phyloP scores from a whole-genome alignment of 2,329 filamentous ascomycete species.

The Aspergillus ibericus region DNA sequence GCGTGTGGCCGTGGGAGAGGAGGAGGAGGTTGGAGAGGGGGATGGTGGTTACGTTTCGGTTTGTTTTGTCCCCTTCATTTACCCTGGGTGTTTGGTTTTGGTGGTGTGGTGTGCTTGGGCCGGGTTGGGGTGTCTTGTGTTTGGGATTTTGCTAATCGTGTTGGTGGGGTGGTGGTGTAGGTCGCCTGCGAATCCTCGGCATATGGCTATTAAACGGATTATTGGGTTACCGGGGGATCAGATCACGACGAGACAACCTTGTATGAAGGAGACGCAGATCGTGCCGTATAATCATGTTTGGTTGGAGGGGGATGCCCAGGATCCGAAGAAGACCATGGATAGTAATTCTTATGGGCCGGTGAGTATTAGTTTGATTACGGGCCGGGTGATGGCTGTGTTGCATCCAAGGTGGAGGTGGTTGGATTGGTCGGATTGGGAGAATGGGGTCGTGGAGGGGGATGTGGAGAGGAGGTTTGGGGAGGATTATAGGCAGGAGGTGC shows the following conservation, averaged over 20 bases:
- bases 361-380: conserved; percentile 71
- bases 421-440: conserved; percentile 41
- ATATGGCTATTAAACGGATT: conserved; percentile 76
- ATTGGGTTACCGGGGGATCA: conserved; percentile 78
- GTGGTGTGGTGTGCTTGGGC: too few relatives aligned
- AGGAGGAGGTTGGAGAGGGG: conserved; percentile 63
- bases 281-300: conserved; percentile 86
- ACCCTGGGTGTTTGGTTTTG: too few relatives aligned
- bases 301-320: conserved; percentile 83
- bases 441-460: conserved; percentile 26
- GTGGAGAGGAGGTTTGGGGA: conserved; percentile 23
- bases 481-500: conserved; percentile 35
- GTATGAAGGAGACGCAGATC: conserved; percentile 52
- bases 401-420: conserved; percentile 55
- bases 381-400: conserved; percentile 70
- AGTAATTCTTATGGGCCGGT: conserved; percentile 91
- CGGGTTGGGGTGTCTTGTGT: neutral
- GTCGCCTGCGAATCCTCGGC: conserved; percentile 69
- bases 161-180: conserved; percentile 41
- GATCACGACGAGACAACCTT: conserved; percentile 65
- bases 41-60: conserved; percentile 69
- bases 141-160: neutral
- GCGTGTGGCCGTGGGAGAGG: conserved; percentile 52
- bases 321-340: conserved; percentile 68
- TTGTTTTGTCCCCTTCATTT: too few relatives aligned